Conservation (phyloP, 2,329 filamentous ascomycete species). For the Botrytis porri region DNA sequence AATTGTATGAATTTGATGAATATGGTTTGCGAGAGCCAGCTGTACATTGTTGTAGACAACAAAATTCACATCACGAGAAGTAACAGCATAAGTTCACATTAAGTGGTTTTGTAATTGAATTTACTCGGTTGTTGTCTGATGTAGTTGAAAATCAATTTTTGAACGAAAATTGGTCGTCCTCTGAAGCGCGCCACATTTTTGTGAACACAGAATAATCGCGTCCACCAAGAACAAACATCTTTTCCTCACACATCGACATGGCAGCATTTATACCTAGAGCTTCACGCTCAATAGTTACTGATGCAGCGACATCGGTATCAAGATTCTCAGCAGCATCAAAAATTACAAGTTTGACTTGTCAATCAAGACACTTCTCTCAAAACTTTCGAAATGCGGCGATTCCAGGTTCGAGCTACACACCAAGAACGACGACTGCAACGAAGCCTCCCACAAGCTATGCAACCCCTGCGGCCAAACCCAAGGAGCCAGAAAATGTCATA, state of each 20-base stretch:
- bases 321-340: slow-evolving; percentile 5
- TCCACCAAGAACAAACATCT: not conserved
- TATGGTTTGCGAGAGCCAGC: not conserved
- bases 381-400: slow-evolving; percentile 27
- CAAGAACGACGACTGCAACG: slow-evolving; percentile 23
- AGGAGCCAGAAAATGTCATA: slow-evolving; percentile 58
- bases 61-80: not conserved
- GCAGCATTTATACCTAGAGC: slow-evolving; percentile 22
- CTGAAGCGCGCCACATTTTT: slow-evolving; percentile 1
- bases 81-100: not conserved
- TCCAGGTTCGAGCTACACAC: slow-evolving; percentile 31
- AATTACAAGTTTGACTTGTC: not conserved
- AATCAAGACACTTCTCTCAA: slow-evolving; percentile 30
- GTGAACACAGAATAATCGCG: slow-evolving; percentile 18
- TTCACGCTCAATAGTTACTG: slow-evolving; percentile 28
- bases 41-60: not conserved
- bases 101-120: not conserved
- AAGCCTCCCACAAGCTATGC: slow-evolving; percentile 17
- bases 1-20: not conserved
- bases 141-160: not conserved
- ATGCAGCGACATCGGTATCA: slow-evolving; percentile 21
- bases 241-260: slow-evolving; percentile 12
- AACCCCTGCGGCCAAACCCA: slow-evolving; percentile 10
- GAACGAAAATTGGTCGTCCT: not conserved
- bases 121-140: not conserved